phyloP scores from a whole-genome alignment of 2,329 filamentous ascomycete species.

The Fusarium circinatum region DNA sequence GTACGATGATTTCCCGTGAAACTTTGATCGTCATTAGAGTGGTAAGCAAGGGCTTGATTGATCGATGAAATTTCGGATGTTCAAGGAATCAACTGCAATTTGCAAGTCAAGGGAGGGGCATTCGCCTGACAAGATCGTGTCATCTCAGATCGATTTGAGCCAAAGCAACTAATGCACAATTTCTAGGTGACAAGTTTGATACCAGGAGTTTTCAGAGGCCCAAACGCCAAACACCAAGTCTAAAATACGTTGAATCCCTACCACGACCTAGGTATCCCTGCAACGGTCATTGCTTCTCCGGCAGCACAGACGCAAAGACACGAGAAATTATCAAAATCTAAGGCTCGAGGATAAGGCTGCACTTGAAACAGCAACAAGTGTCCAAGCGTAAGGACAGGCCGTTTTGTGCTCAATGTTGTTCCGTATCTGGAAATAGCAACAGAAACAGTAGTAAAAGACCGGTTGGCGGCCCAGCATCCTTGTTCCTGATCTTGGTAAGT shows the following conservation, averaged over 20 bases:
- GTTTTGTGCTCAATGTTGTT: background rate
- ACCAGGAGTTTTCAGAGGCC: background rate
- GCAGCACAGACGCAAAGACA: background rate
- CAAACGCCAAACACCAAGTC: background rate
- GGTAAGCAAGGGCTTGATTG: background rate
- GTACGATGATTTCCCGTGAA: background rate
- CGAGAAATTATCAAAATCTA: background rate
- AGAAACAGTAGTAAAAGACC: background rate
- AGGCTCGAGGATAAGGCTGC: background rate
- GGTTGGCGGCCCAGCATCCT: background rate
- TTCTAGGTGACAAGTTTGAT: background rate
- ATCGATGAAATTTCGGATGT: background rate
- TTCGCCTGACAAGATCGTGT: background rate
- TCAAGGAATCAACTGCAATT: background rate
- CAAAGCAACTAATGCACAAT: background rate
- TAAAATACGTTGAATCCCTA: background rate
- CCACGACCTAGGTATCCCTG: background rate
- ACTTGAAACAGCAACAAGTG: background rate
- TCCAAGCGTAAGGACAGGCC: background rate
- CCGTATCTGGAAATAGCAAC: background rate
- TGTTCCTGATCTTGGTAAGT: background rate
- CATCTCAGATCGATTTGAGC: background rate
- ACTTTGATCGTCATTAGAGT: background rate
- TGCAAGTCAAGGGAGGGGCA: background rate
- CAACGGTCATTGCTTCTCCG: background rate